A percentile compares a stretch with the other conserved stretches of the same genome.
These are phyloP conservation scores for Irpex sp. DNA, from an alignment of 1,284 basidiomycete species.

Conservation along the genomic window DNA sequence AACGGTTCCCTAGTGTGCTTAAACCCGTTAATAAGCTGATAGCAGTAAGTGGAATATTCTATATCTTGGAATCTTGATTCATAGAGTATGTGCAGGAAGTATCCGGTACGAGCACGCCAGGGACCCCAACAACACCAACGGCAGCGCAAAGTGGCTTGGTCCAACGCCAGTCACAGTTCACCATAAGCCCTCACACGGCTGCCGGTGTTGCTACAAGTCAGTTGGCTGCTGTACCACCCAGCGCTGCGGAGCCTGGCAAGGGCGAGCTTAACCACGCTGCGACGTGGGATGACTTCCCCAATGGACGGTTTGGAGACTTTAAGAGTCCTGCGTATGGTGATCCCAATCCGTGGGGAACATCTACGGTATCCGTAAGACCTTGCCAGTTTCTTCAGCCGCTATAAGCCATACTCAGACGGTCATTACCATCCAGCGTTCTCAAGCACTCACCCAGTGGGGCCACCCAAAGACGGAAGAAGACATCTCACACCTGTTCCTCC, in stretches of 20 bases:
- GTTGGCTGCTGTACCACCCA: slow-evolving; percentile 32
- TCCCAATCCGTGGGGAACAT: slow-evolving; percentile 68
- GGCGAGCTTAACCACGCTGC: slow-evolving; percentile 72
- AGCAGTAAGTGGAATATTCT: too few relatives aligned
- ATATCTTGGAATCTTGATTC: too few relatives aligned
- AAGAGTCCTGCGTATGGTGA: slow-evolving; percentile 94
- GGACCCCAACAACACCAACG: not conserved
- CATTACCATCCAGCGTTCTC: slow-evolving; percentile 41
- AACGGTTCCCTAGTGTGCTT: slow-evolving; percentile 23
- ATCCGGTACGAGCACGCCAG: slow-evolving; percentile 10
- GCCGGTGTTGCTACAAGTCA: slow-evolving; percentile 49
- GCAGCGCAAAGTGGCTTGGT: not conserved
- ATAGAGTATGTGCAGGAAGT: too few relatives aligned
- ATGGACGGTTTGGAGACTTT: slow-evolving; percentile 96
- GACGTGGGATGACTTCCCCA: slow-evolving; percentile 98
- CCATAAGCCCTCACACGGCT: slow-evolving; percentile 59
- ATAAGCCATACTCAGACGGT: too few relatives aligned
- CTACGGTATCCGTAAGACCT: slow-evolving; percentile 49
- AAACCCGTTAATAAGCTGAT: slow-evolving; percentile 59
- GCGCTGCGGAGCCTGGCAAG: slow-evolving; percentile 53
- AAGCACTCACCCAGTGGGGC: slow-evolving; percentile 78
- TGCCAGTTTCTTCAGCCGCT: too few relatives aligned
- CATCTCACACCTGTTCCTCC: slow-evolving; percentile 75
- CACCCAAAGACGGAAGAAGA: slow-evolving; percentile 67
- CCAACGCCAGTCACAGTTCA: slow-evolving; percentile 32